Evolutionary conservation across 257 asterid species (phyloP), one percentile per base, ranked within the genome.

Genomic region (Penstemon davidsonii): DNA sequence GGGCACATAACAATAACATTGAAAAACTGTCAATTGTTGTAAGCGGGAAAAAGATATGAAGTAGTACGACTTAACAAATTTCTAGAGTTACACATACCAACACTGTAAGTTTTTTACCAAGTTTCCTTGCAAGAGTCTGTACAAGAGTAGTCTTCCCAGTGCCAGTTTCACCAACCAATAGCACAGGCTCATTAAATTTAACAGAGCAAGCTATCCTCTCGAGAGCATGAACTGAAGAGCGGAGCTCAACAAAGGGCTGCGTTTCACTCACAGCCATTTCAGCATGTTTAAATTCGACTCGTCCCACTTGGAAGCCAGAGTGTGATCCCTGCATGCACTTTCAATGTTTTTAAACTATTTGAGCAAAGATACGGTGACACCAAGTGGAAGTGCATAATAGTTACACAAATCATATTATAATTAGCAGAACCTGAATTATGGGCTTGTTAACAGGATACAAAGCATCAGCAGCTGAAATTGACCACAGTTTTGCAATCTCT

Each of bases 91-190:
- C 64, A 75, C 90, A 65, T 90, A 93, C 99, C 97, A 93, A 76
- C 77, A 93, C 97, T 7, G 89, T 85, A 72, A 93, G 96, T 69
- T 85, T 90, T 79, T 87, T 91, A 64, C 95, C 91, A 78, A 88
- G 85, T 81, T 84, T 83, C 6, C 77, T 62, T 36, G 96, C 95
- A 73, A 93, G 86, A 61, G 81, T 81, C 80, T 93, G 99, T 60
- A 93, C 97, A 76, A 93, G 95, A 55, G 99, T 93, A 66, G 99
- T 93, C 81, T 93, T 93, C 71, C 99, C 99, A 41, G 99, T 85
- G 69, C 99, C 99, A 54, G 99, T 93, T 79, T 93, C 99, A 76
- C 99, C 99, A 76, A 93, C 99, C 83, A 93, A 80, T 42, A 93
- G 89, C 68, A 93, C 96, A 46, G 99, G 97, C 80, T 93, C 99